Evolutionary conservation across 106 monocot species (phyloP), one percentile per base, ranked within the genome.

Genomic region (Dioscorea alata): DNA sequence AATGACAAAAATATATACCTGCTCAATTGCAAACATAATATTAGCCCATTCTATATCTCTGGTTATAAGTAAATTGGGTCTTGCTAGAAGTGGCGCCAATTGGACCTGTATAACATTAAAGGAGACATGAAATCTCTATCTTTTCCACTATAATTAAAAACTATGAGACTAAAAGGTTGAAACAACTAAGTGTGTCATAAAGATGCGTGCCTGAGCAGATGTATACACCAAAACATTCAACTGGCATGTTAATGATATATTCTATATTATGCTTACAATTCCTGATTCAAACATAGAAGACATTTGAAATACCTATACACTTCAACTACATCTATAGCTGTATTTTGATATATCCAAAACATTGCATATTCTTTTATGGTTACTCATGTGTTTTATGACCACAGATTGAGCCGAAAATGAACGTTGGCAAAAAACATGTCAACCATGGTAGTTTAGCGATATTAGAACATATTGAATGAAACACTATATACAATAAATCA

Each of bases 11-110:
- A 56, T 6, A 56, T 19, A 56, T 56, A 97, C 97, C 97, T 99
- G 97, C 63, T 99, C 99, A 78, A 99, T 83, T 74, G 90, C 82
- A 73, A 99, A 90, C 85, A 93, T 80, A 61, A 99, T 74, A 75
- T 99, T 99, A 71, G 99, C 99, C 99, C 99, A 99, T 78, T 99
- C 99, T 63, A 99, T 82, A 69, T 99, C 99, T 80, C 99, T 93
- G 17, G 99, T 93, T 31, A 99, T 84, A 72, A 93, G 59, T 67
- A 99, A 71, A 83, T 90, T 90, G 18, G 84, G 76, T 76, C 99
- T 87, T 25, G 77, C 76, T 59, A 99, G 85, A 70, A 99, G 93
- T 62, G 82, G 74, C 18, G 71, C 83, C 74, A 99, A 61, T 71
- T 71, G 90, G 51, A 70, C 78, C 97, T 99, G 70, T 23, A 64